Conservation (phyloP, 345 rosid species). For the Nephelium lappaceum region DNA sequence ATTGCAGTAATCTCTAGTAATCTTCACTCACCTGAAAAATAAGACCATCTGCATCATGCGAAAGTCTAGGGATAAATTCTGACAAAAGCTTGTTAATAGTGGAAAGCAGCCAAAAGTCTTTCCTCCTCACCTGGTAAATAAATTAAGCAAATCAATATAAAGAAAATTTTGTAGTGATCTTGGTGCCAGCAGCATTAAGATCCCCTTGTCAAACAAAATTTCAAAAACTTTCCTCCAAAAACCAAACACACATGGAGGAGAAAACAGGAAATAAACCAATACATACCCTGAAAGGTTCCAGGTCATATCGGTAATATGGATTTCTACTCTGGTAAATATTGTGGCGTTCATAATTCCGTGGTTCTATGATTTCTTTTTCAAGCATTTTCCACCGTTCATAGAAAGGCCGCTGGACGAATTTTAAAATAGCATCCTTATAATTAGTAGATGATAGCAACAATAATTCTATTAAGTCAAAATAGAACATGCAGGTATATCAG, state of each 20-base stretch:
- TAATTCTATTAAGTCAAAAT: not conserved
- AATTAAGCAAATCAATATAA: constrained; percentile 17
- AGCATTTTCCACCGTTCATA: constrained; percentile 96
- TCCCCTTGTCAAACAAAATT: not conserved
- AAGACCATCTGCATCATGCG: constrained; percentile 98
- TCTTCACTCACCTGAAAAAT: constrained; percentile 81
- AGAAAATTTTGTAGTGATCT: not conserved
- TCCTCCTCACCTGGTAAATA: constrained; percentile 81
- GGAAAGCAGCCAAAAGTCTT: constrained; percentile 97
- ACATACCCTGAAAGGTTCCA: constrained; percentile 95
- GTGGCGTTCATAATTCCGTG: constrained; percentile 86
- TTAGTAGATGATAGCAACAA: constrained; percentile 26
- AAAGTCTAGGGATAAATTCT: constrained; percentile 92
- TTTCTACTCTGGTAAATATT: constrained; percentile 65
- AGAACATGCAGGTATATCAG: not conserved
- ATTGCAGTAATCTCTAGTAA: not conserved
- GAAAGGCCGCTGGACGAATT: constrained; percentile 83
- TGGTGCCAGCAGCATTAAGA: not conserved
- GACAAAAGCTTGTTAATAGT: constrained; percentile 81
- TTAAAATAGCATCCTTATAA: constrained; percentile 13
- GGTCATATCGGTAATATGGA: constrained; percentile 83
- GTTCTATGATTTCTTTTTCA: constrained; percentile 91
- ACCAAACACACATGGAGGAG: constrained; percentile 19
- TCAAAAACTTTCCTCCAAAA: not conserved
- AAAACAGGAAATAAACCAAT: constrained; percentile 5